Evolutionary conservation across 176 grass and related monocot species (phyloP).

Genomic region (Panicum miliaceum): DNA sequence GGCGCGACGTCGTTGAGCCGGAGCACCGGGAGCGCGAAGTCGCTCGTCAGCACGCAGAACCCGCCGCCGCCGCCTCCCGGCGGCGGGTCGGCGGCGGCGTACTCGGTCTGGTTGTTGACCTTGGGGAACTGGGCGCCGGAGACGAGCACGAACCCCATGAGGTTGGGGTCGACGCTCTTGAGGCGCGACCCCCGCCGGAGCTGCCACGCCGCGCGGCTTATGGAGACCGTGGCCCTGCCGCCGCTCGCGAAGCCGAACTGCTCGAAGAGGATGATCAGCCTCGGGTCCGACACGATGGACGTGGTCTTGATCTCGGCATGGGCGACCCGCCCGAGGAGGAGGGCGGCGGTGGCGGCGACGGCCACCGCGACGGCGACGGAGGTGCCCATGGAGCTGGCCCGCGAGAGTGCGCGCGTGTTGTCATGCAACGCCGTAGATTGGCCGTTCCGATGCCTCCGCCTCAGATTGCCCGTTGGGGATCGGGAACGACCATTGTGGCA

Average conservation of each 20-base stretch:
- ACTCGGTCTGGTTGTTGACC: slow-evolving; percentile 54
- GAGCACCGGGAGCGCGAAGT: slow-evolving; percentile 51
- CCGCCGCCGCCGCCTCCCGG: neutral
- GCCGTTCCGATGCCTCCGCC: neutral
- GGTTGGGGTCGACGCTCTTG: slow-evolving; percentile 34
- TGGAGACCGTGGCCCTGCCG: slow-evolving; percentile 55
- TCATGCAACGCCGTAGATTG: slow-evolving; percentile 31
- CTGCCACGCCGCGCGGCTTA: slow-evolving; percentile 47
- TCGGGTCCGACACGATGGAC: slow-evolving; percentile 47
- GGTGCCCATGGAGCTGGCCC: slow-evolving; percentile 40
- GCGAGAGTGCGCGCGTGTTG: neutral
- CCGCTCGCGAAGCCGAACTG: slow-evolving; percentile 64
- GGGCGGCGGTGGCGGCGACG: neutral
- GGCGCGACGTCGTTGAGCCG: slow-evolving; percentile 49
- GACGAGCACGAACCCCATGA: slow-evolving; percentile 74
- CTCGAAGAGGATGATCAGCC: slow-evolving; percentile 68
- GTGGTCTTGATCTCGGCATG: slow-evolving; percentile 57
- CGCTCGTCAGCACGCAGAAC: slow-evolving; percentile 67
- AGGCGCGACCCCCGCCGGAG: slow-evolving; percentile 15
- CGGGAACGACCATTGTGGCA: neutral
- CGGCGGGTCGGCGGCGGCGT: slow-evolving; percentile 39
- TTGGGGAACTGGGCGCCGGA: slow-evolving; percentile 37
- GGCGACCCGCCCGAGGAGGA: slow-evolving; percentile 18
- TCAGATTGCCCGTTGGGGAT: neutral
- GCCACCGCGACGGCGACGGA: slow-evolving; percentile 22